Evolutionary conservation across 1,284 basidiomycete species (phyloP).

Genomic region (Ceratobasidium sp.): DNA sequence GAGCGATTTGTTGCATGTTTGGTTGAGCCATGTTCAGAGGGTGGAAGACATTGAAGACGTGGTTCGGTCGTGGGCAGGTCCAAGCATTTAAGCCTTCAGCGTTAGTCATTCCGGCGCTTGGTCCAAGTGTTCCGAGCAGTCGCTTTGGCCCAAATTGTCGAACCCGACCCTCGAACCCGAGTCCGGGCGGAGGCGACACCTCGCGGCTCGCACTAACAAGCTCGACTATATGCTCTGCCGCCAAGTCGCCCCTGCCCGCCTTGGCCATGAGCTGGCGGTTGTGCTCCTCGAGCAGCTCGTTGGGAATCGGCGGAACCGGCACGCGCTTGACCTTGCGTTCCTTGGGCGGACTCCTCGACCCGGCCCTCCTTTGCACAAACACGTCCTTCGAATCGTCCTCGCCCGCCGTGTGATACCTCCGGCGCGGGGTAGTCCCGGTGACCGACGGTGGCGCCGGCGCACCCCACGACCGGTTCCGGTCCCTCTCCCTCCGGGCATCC

Average conservation of each 20-base stretch:
- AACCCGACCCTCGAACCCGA: neutral
- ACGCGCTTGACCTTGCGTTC: slow-evolving; percentile 29
- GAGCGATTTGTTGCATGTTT: no score
- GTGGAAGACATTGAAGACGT: no score
- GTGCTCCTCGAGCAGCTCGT: slow-evolving; percentile 40
- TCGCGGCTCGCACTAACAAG: neutral
- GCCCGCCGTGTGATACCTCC: slow-evolving; percentile 8
- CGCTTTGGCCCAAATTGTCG: slow-evolving; percentile 25
- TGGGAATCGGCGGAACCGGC: slow-evolving; percentile 37
- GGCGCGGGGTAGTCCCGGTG: neutral
- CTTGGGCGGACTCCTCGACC: neutral
- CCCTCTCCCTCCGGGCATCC: no score
- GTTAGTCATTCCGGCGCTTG: no score
- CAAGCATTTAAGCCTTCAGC: no score
- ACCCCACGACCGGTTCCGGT: no score
- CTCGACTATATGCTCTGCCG: slow-evolving; percentile 7
- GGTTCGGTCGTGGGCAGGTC: no score
- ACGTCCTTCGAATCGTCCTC: neutral
- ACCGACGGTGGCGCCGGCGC: neutral
- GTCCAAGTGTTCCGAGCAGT: slow-evolving; percentile 33
- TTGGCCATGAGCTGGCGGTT: slow-evolving; percentile 20
- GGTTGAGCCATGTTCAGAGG: no score
- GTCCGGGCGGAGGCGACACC: slow-evolving; percentile 9
- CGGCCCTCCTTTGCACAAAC: neutral
- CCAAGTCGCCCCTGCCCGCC: neutral